phyloP scores from a whole-genome alignment of 257 asterid genomes.

The Ilex aquifolium region DNA sequence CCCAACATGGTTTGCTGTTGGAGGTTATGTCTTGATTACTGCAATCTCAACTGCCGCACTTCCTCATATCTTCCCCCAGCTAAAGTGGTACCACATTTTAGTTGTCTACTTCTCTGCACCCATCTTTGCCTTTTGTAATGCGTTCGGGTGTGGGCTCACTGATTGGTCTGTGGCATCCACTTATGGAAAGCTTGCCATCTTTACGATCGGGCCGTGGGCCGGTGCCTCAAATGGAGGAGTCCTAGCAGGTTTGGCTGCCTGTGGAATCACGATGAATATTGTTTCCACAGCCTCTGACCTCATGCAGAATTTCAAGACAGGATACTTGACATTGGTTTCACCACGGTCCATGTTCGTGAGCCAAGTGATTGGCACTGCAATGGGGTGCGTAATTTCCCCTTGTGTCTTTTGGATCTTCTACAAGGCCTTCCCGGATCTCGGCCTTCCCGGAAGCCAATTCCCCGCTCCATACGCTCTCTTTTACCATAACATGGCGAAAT shows the following conservation, averaged over 20 bases:
- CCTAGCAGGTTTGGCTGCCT: slow-evolving; percentile 86
- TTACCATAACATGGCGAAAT: slow-evolving; percentile 69
- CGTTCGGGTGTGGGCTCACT: slow-evolving; percentile 90
- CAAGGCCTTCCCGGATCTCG: slow-evolving; percentile 59
- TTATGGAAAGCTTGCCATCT: slow-evolving; percentile 83
- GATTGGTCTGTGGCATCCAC: slow-evolving; percentile 91
- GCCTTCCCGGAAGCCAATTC: slow-evolving; percentile 44
- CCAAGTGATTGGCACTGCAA: slow-evolving; percentile 85
- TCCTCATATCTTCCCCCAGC: slow-evolving; percentile 74
- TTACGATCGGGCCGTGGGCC: slow-evolving; percentile 88
- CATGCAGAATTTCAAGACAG: slow-evolving; percentile 80
- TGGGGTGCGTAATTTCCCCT: slow-evolving; percentile 84
- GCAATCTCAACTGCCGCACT: slow-evolving; percentile 46
- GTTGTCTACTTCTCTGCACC: slow-evolving; percentile 79
- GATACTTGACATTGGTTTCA: slow-evolving; percentile 81
- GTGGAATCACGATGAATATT: slow-evolving; percentile 95
- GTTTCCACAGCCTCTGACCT: slow-evolving; percentile 93
- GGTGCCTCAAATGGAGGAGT: slow-evolving; percentile 81
- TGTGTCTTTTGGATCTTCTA: slow-evolving; percentile 82
- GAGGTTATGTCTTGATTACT: slow-evolving; percentile 56
- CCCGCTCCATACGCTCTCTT: slow-evolving; percentile 71
- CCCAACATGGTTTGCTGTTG: slow-evolving; percentile 65
- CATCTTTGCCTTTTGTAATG: slow-evolving; percentile 77
- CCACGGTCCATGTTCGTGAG: slow-evolving; percentile 92
- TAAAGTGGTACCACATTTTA: slow-evolving; percentile 65